Conservation (phyloP, 2,329 filamentous ascomycete genomes). For the Epichloe brachyelytri region DNA sequence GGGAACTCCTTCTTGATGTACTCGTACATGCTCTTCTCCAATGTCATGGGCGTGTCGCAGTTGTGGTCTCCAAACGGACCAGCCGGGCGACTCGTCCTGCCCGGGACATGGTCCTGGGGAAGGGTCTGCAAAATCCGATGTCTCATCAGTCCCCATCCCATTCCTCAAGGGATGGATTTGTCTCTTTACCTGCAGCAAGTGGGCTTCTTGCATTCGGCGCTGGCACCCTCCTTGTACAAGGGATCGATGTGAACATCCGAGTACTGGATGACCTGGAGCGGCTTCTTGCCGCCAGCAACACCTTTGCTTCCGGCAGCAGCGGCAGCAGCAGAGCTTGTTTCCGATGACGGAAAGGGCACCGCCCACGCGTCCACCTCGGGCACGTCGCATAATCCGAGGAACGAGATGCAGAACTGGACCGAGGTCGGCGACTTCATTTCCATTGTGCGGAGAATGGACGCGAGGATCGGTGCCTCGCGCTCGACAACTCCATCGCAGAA, state of each 20-base stretch:
- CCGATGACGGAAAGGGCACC: constrained; percentile 29
- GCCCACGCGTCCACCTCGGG: constrained; percentile 29
- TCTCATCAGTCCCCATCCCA: constrained; percentile 21
- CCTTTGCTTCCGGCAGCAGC: constrained; percentile 7
- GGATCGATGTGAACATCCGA: constrained; percentile 47
- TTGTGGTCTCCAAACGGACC: constrained; percentile 36
- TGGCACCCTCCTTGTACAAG: constrained; percentile 38
- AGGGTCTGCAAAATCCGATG: constrained; percentile 35
- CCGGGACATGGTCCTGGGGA: constrained; percentile 27
- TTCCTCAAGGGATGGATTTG: not conserved
- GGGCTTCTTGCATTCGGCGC: constrained; percentile 40
- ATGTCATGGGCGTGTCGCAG: constrained; percentile 35
- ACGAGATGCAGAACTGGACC: constrained; percentile 35
- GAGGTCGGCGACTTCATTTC: constrained; percentile 34
- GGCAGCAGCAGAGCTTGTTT: constrained; percentile 13
- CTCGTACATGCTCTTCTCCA: constrained; percentile 41
- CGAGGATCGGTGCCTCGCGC: constrained; percentile 38
- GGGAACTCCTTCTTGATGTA: constrained; percentile 33
- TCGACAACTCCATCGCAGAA: constrained; percentile 39
- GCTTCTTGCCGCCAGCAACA: constrained; percentile 28
- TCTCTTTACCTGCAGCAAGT: constrained; percentile 38
- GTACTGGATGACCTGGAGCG: constrained; percentile 42
- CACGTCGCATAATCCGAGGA: constrained; percentile 37
- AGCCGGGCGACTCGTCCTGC: constrained; percentile 31
- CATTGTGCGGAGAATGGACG: constrained; percentile 32